Base-by-base conservation (phyloP, 768 basidiomycete species). In the Xanthoconium purpureum region DNA sequence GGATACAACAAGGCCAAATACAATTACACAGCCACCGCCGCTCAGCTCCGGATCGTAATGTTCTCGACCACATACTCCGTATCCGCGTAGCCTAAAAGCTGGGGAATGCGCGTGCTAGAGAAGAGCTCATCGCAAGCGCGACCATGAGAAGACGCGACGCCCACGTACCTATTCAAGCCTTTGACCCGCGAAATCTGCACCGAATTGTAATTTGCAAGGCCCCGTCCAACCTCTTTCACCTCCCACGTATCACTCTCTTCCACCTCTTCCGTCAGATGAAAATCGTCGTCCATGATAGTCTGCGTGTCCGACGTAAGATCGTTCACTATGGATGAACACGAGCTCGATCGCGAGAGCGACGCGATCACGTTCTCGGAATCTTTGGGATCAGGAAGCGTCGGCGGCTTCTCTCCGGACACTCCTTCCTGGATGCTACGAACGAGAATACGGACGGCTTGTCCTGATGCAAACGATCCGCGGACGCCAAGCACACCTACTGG, bases 1-100 rank as follows among this genome's bases (percentile, higher is more conserved):
- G 10, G 32, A 54, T 47, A 68, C 44, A 66, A 67, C 55, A 64
- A 45, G 12, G 39, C 45, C 61, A 70, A 70, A 79, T 67, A 78
- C 4, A 66, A 61, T 56, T 55, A 63, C 78, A 80, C 75, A 75
- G 79, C 80, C 79, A 81, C 78, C 64, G 83, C 68, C 33, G 24
- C 38, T 46, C 20, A 38, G 12, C 17, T 3, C 51, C 87, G 80
- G 50, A 96, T 88, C 3, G 91, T 93, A 64, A 97, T 87, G 66
- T 94, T 92, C 67, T 98, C 97, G 7, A 96, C 95, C 47, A 98
- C 94, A 74, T 98, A 91, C 70, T 98, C 97, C 29, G 92, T 90
- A 68, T 99, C 97, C 14, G 90, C 91, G 71, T 99, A 98, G 3
- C 94, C 96, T 47, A 99, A 72, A 7, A 94, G 65, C 56, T 85